A percentile compares a stretch with the other conserved stretches of the same genome.
phyloP scores from a whole-genome alignment of 176 grass and related monocot species.

The Lolium perenne region DNA sequence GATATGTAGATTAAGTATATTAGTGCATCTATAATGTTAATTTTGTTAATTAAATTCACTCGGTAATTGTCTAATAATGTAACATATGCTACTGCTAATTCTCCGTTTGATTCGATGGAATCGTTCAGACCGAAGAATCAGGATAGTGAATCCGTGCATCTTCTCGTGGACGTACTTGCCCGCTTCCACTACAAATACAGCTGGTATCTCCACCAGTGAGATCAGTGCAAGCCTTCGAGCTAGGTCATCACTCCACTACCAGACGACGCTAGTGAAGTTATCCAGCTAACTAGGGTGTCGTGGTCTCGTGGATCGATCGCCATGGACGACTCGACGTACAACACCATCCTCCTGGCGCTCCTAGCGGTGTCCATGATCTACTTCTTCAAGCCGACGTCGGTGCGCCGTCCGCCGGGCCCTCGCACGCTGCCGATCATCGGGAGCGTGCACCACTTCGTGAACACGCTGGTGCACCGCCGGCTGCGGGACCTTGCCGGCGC shows the following conservation, averaged over 20 bases:
- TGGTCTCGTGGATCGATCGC: not conserved
- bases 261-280: not conserved
- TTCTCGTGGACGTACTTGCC: not conserved
- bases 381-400: not conserved
- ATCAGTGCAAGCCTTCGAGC: not conserved
- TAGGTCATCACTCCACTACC: not conserved
- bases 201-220: not conserved
- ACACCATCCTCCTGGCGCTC: constrained; percentile 40
- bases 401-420: constrained; percentile 10
- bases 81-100: not conserved
- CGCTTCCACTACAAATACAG: not conserved
- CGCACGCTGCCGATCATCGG: constrained; percentile 46
- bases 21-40: too few relatives aligned
- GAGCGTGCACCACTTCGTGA: constrained; percentile 51
- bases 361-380: constrained; percentile 41
- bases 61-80: too few relatives aligned
- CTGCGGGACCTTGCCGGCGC: constrained; percentile 34
- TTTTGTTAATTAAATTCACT: too few relatives aligned
- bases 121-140: constrained; percentile 7
- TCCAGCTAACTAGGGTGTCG: not conserved
- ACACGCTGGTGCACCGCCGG: constrained; percentile 39
- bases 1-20: too few relatives aligned
- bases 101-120: not conserved
- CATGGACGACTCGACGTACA: constrained; percentile 48
- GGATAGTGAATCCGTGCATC: not conserved